Evolutionary conservation across 139 green algal species (phyloP), one percentile per base, ranked within the genome.

Genomic region (Chlamydomonas applanata): DNA sequence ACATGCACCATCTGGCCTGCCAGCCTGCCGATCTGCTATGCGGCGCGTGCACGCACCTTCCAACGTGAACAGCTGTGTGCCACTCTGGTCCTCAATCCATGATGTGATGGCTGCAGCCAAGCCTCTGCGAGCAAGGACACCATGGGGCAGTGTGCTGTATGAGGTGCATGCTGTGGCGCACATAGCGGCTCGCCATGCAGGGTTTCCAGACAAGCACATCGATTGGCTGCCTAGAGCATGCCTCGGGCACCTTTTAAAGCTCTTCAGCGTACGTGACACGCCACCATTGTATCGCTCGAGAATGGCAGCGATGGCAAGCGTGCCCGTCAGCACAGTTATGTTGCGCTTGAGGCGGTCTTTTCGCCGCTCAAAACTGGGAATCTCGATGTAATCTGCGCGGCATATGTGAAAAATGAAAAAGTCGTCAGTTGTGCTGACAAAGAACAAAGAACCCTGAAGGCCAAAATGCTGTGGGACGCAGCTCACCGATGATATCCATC

Each of bases 31-130:
- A n/a, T n/a, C n/a, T n/a, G n/a, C n/a, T n/a, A n/a, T n/a, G n/a
- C n/a, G n/a, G n/a, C n/a, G n/a, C n/a, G n/a, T n/a, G n/a, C n/a
- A 36, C 56, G 20, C 56, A 77, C 79, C 79, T 75, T 81, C 62
- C n/a, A 72, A 19, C 0, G 74, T 74, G 35, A 85, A 85, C 2
- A 85, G 70, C 20, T 54, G 40, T 19, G 75, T 64, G 16, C 74
- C 70, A 13, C 68, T 69, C 36, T 76, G 79, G 54, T 85, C 79
- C 44, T 85, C 79, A 0, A 85, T 73, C 79, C 79, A 85, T 46
- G 79, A 53, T n/a, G 74, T 76, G 24, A 85, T 56, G 24, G 78
- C 78, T 22, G 78, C 78, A 20, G 73, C 60, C 17, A 80, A 0
- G 20, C 78, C 78, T 52, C 78, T 84, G 69, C 60, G 9, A 49